Evolutionary conservation across 2,329 filamentous ascomycete genomes (phyloP), one percentile per base, ranked within the genome.

Genomic region (Cordyceps militaris): DNA sequence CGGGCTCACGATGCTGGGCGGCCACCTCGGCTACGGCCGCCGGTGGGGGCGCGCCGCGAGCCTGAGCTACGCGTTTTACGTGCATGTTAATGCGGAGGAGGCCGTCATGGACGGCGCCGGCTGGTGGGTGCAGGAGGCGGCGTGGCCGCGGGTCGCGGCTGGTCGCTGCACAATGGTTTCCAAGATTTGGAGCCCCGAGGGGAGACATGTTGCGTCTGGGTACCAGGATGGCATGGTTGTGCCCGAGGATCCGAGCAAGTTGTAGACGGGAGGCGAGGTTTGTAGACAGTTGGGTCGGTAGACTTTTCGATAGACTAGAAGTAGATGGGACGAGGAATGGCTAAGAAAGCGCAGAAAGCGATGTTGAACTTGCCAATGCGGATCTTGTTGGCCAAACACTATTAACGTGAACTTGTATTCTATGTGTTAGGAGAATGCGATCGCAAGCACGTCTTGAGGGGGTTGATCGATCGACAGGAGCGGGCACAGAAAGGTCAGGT

Each of bases 111-210:
- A 67, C 6, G 71, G 70, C 3, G 71, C 70, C 3, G 70, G 70
- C 13, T 83, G 80, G 79, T 83, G 80, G 80, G 65, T 82, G 16
- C 77, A 81, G 64, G 80, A 83, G 64, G 70, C 71, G 1, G 72
- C 64, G 32, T 82, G 79, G 65, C 77, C 80, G 3, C 67, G 79
- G 23, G 70, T 75, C 3, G 74, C 69, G 23, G 73, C 75, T 2
- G 78, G 78, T 0, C 69, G 79, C 43, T 76, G 72, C 2, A 71
- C 78, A 49, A 67, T 82, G 60, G 70, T 77, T 65, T 75, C 71
- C 56, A 77, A 77, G 67, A 75, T 80, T 32, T 83, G 80, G 80
- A 82, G 79, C 59, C 79, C 80, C 0, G 62, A 66, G 3, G 79
- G 80, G 3, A 70, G 75, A 23, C 80, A 82, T 62, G 74, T 83